Evolutionary conservation across 768 basidiomycete genomes (phyloP), one percentile per base, ranked within the genome.

Genomic region (Hypholoma sublateritium): DNA sequence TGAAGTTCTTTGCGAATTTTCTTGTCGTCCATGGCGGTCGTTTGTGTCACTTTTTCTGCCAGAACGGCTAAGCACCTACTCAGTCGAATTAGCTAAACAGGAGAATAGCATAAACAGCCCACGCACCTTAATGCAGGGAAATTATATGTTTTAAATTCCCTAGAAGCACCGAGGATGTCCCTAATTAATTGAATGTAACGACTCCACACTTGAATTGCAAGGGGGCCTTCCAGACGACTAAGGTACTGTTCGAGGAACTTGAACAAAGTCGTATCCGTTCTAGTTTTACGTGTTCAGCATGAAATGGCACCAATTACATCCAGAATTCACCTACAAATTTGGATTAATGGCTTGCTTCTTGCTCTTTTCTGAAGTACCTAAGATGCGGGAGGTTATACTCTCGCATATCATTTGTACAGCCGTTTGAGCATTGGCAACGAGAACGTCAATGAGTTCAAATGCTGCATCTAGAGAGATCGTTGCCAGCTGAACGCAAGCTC

Each of bases 201-300:
- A 42, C 75, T 71, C 96, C 96, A 98, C 17, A 98, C 90, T 73
- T 98, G 97, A 11, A 95, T 79, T 3, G 93, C 95, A 35, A 97
- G 75, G 0, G 97, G 93, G 0, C 93, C 93, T 70, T 98, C 97
- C 41, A 98, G 71, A 9, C 87, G 83, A 16, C 74, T 74, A 25
- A 98, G 69, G 67, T 98, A 98, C 53, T 85, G 85, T 66, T 98
- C 94, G 45, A 98, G 75, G 69, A 98, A 98, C 28, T 80, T 83
- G 77, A 93, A 94, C n/a, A 94, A 65, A 14, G 80, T 78, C 3
- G 74, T 71, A 58, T 94, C 92, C 36, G 83, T 80, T 57, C 93
- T 95, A 49, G 19, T 62, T 32, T 46, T 34, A 45, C n/a, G 59
- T 14, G 44, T 22, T 63, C 21, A 53, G 19, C 47, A 28, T 51